Base-by-base conservation (phyloP, 441 rosid species). In the Erodium chrysanthum region DNA sequence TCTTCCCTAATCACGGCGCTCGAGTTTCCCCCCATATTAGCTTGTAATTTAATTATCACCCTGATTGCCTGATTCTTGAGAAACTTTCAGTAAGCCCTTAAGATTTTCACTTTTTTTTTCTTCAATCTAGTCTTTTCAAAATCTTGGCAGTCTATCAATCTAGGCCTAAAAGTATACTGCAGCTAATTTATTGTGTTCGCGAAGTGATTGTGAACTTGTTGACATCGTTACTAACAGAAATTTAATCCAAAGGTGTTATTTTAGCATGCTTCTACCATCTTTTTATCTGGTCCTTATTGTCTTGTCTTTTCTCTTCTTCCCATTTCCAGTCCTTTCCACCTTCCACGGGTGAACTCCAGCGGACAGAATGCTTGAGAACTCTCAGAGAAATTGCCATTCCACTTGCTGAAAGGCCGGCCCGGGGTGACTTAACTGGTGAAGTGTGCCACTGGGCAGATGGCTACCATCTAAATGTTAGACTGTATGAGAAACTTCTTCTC, bases 361-460 rank as follows among this genome's bases (percentile, higher is more conserved):
- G 99, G 71, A 81, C 97, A 58, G 99, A 91, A 82, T 88, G 96
- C 78, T 74, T 95, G 81, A 86, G 91, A 81, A 83, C 95, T 71
- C 95, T 95, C 29, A 85, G 85, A 81, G 97, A 92, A 72, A 83
- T 90, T 79, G 91, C 93, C 69, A 81, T 79, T 74, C 88, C 95
- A 80, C 93, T 95, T 81, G 95, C 99, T 69, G 97, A 92, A 87
- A 90, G 98, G 76, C 97, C 98, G 12, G 97, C 96, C 64, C 91
- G 93, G 66, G 97, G 96, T 78, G 99, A 95, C 85, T 86, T 90
- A 79, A 90, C 99, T 52, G 99, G 99, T 76, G 97, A 90, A 88
- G 90, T 95, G 40, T 90, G 96, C 87, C 99, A 95, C 73, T 95
- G 99, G 99, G 97, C 95, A 54, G 99, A 92, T 86, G 98, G 99